A percentile compares a stretch with the other conserved stretches of the same genome.
Conservation (phyloP, 495 filamentous ascomycete species). For the Neurospora hispaniola region DNA sequence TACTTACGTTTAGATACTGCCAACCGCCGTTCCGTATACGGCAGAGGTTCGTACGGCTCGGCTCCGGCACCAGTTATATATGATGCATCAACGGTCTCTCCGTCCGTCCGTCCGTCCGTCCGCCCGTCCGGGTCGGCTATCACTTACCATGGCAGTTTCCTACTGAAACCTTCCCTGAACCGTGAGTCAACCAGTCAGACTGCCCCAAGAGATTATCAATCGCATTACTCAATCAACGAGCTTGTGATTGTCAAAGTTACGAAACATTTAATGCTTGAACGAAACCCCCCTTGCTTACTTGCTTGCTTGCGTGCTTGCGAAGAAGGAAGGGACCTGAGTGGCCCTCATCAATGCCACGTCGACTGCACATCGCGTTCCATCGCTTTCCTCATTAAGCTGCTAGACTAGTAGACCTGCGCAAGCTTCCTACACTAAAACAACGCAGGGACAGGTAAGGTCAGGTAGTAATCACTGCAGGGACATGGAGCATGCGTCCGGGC, state of each 20-base stretch:
- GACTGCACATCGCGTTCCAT: neutral
- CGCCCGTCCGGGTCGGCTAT: neutral
- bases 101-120: neutral
- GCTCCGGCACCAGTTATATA: neutral
- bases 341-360: neutral
- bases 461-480: neutral
- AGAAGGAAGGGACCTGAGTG: neutral
- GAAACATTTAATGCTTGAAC: neutral
- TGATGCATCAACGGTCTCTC: neutral
- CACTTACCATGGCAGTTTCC: neutral
- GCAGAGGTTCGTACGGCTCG: neutral
- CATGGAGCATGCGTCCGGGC: neutral
- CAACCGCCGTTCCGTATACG: neutral
- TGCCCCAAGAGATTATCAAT: neutral
- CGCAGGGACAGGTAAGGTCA: neutral
- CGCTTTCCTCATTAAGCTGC: neutral
- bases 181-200: neutral
- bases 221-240: neutral
- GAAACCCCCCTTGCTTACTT: neutral
- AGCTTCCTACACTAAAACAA: too few relatives aligned
- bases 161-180: neutral
- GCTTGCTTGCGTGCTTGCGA: neutral
- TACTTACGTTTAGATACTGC: neutral
- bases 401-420: neutral
- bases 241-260: neutral